Percentiles rank a stretch among this genome's conserved stretches.
These are phyloP conservation scores for Syzygium malaccense DNA, from an alignment of 441 rosid species.

Conservation along the genomic window DNA sequence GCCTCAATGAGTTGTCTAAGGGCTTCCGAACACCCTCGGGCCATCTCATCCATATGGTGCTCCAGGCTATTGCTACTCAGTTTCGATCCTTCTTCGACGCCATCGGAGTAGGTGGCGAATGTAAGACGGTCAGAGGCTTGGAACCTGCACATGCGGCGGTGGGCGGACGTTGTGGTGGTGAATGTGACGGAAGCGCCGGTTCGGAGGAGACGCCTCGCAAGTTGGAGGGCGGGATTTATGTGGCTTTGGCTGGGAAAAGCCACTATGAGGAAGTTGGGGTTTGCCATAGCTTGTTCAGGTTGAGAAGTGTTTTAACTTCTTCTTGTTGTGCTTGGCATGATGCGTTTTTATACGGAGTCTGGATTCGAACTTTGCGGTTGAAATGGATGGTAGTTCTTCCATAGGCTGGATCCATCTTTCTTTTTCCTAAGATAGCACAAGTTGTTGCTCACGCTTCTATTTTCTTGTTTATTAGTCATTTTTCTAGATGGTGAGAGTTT, in stretches of 20 bases:
- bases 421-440: not conserved
- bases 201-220: not conserved
- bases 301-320: not conserved
- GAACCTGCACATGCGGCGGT: not conserved
- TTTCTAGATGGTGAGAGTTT: not conserved
- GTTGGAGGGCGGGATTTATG: not conserved
- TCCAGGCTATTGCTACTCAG: not conserved
- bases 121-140: not conserved
- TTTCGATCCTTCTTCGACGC: not conserved
- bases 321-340: not conserved
- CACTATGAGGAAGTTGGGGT: conserved; percentile 3
- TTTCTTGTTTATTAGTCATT: not conserved
- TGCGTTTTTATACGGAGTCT: not conserved
- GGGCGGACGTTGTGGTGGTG: not conserved
- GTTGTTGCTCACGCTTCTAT: not conserved
- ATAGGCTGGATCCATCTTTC: not conserved
- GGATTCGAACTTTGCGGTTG: not conserved
- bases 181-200: not conserved
- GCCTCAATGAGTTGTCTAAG: not conserved
- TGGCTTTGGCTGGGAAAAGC: not conserved
- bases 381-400: not conserved
- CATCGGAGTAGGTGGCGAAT: not conserved
- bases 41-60: not conserved
- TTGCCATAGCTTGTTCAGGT: not conserved
- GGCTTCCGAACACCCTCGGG: not conserved